Evolutionary conservation across 768 basidiomycete genomes (phyloP), one percentile per base, ranked within the genome.

Genomic region (Auricularia sp.): DNA sequence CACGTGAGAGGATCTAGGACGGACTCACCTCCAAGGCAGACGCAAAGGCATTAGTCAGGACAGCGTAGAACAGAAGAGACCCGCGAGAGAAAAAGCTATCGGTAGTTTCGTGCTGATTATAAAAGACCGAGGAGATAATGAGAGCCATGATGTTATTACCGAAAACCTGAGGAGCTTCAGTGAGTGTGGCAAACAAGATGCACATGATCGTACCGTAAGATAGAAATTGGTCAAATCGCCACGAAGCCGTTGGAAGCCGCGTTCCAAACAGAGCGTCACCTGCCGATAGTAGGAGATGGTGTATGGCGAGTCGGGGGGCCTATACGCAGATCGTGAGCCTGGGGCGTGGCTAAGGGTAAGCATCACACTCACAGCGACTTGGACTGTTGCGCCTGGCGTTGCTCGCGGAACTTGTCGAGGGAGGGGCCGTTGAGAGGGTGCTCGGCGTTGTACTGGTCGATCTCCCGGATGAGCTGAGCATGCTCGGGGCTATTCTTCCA

Each of bases 251-350:
- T 78, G 78, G 71, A 78, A 78, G 2, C 81, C 79, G 34, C 83
- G 75, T 3, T 68, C 66, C 64, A 83, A 75, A 64, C 81, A 81
- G 4, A 80, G 72, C 29, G 74, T 71, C 64, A 82, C 70, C 68
- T 84, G 83, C 68, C 75, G 76, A 1, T 71, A 75, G 51, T 79
- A 77, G 0, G 79, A 81, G 35, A 84, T 71, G 14, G 75, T 79
- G 70, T 81, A 83, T 0, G 81, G 75, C 0, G 77, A 75, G 56
- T 71, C 69, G 56, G 16, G 6, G 24, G 24, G 21, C 16, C 47
- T 51, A 18, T 3, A 51, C 10, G 21, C 3, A 14, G 6, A 18
- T 21, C 16, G 18, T 51, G 18, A 51, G 47, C 5, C 10, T 5
- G 14, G 47, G 16, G 6, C 1, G 18, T 5, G 18, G 21, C 11